Percentiles rank a stretch among this genome's conserved stretches.
phyloP scores from a whole-genome alignment of 192 early-diverging fungal species.

The Bifiguratus adelaidae region DNA sequence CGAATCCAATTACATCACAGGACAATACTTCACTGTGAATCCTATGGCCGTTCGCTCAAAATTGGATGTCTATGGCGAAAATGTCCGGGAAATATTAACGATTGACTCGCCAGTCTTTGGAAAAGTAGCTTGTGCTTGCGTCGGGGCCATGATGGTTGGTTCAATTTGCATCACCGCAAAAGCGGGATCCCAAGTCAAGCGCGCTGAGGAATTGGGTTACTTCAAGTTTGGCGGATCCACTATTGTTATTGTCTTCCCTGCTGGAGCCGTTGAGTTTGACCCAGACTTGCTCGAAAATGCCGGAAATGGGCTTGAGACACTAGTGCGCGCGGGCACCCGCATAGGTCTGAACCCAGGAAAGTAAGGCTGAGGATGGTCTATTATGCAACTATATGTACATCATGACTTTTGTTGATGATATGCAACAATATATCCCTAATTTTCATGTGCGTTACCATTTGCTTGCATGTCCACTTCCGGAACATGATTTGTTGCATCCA shows the following conservation, averaged over 20 bases:
- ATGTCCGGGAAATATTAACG: constrained; percentile 52
- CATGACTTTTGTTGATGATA: no score
- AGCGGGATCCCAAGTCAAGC: constrained; percentile 23
- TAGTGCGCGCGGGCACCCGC: no score
- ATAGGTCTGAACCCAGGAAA: no score
- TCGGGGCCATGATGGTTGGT: constrained; percentile 85
- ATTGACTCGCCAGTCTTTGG: constrained; percentile 59
- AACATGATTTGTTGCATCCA: constrained; percentile 47
- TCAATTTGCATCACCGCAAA: constrained; percentile 48
- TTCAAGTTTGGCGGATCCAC: constrained; percentile 79
- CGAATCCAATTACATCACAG: constrained; percentile 36
- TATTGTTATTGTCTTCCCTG: constrained; percentile 53
- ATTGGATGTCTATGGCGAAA: constrained; percentile 79
- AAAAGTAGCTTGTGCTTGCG: constrained; percentile 49
- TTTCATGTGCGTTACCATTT: no score
- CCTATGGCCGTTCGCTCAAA: constrained; percentile 75
- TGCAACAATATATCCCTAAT: no score
- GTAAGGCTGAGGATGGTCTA: no score
- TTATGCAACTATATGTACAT: no score
- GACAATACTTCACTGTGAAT: constrained; percentile 75
- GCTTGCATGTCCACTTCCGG: no score
- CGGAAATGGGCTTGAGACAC: constrained; percentile 52
- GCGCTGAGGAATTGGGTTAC: constrained; percentile 74
- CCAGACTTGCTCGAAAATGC: constrained; percentile 56
- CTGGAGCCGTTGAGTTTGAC: constrained; percentile 50